phyloP scores from a whole-genome alignment of 495 filamentous ascomycete species.

The Podospora sp. region DNA sequence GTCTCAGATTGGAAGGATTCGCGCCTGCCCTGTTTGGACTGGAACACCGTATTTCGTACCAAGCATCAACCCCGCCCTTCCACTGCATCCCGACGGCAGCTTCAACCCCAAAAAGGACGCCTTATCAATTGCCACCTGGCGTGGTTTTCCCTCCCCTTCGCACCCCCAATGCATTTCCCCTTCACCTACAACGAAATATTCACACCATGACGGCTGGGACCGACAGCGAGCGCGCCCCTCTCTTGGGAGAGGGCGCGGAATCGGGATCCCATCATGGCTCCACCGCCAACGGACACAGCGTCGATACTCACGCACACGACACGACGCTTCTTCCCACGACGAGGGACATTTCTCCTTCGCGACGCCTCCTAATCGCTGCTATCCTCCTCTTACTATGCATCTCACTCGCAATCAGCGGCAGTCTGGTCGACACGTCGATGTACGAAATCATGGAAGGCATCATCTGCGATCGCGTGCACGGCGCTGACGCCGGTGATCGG shows the following conservation, averaged over 20 bases:
- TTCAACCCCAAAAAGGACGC: too few relatives aligned
- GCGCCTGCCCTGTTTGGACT: background rate
- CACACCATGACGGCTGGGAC: background rate
- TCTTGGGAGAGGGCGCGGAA: background rate
- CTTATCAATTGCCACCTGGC: background rate
- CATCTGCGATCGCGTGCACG: constrained; percentile 15
- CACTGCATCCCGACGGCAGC: background rate
- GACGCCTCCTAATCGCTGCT: background rate
- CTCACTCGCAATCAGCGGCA: background rate
- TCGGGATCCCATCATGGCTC: background rate
- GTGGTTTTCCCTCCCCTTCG: background rate
- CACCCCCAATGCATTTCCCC: background rate
- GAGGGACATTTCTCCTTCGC: background rate
- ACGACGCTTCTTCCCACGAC: background rate
- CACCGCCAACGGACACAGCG: background rate
- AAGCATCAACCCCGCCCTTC: background rate
- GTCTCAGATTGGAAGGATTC: background rate
- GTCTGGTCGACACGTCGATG: constrained; percentile 1
- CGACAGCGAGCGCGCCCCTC: background rate
- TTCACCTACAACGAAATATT: background rate
- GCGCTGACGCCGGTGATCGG: background rate
- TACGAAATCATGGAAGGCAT: constrained; percentile 3
- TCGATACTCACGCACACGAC: background rate
- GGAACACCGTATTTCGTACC: background rate
- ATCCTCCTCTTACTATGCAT: background rate